Percentiles rank a stretch among this genome's conserved stretches.
phyloP scores from a whole-genome alignment of 2,329 filamentous ascomycete species.

The Diplodia scrobiculata region DNA sequence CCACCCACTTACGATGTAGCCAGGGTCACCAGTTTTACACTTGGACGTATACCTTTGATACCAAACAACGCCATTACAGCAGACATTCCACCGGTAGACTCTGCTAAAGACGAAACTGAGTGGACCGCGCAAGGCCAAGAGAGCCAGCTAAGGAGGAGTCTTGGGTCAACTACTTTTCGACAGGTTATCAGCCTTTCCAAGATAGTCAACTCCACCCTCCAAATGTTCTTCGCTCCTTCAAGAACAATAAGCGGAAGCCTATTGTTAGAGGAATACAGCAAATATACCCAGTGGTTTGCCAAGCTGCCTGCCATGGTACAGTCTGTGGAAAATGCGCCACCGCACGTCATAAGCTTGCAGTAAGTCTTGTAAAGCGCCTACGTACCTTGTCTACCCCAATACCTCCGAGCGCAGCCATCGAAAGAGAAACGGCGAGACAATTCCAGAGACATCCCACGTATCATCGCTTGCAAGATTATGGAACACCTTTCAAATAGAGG shows the following conservation, averaged over 20 bases:
- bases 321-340: conserved; percentile 30
- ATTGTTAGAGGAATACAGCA: conserved; percentile 32
- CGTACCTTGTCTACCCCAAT: neutral
- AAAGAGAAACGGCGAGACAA: neutral
- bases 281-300: conserved; percentile 31
- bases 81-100: conserved; percentile 30
- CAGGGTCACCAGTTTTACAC: conserved; percentile 33
- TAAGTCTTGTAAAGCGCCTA: conserved; percentile 27
- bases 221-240: conserved; percentile 33
- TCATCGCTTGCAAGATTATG: neutral
- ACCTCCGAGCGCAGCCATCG: neutral
- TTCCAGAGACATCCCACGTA: neutral
- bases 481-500: neutral
- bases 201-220: conserved; percentile 34
- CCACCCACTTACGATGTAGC: neutral
- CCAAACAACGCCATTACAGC: conserved; percentile 32
- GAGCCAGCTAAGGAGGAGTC: conserved; percentile 20
- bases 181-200: conserved; percentile 31
- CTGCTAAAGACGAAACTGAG: conserved; percentile 28
- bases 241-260: conserved; percentile 31
- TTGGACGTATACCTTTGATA: conserved; percentile 32
- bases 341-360: conserved; percentile 33
- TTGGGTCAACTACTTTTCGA: conserved; percentile 31
- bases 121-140: conserved; percentile 31
- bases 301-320: conserved; percentile 29